Evolutionary conservation across 1,284 basidiomycete genomes (phyloP), one percentile per base, ranked within the genome.

Genomic region (Takashimella tepidaria): DNA sequence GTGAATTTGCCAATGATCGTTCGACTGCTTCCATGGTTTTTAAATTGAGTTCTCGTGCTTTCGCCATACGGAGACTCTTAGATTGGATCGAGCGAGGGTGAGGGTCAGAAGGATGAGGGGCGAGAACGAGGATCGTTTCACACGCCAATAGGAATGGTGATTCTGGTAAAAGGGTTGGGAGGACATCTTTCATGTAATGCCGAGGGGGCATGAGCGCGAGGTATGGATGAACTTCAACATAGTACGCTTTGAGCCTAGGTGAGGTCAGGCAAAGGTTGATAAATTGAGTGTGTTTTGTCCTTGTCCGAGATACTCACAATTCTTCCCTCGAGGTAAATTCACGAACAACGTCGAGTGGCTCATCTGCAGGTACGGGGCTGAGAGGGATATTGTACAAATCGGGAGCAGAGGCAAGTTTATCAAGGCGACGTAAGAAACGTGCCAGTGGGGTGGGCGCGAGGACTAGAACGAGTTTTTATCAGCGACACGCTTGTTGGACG

Each of bases 161-260:
- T 27, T 66, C 59, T 10, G 61, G 54, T 10, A 67, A 58, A 3
- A 74, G 59, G 19, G 60, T 61, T 5, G 62, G 56, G 25, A 68
- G 51, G 47, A 74, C 58, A 12, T 66, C 64, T 16, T 57, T 40
- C 43, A 70, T 56, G 55, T 68, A 64, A 37, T 65, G 57, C 11
- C 72, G 63, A 0, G 69, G 66, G 1, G 76, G 76, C 54, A 76
- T 66, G 46, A 76, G 62, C 8, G 75, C 62, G 6, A 73, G 61
- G 62, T 69, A 76, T 1, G 73, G 68, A 55, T 77, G 75, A 16
- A 76, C 67, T 25, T 76, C 74, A 41, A 66, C 67, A 59, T 75
- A 76, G 55, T 77, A 76, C 44, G 64, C 66, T 24, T 60, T 56
- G 22, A 76, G 55, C 24, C 74, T 75, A 43, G 3, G 10, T 37